phyloP scores from a whole-genome alignment of 2,329 filamentous ascomycete species.

The Diaporthe helianthi region DNA sequence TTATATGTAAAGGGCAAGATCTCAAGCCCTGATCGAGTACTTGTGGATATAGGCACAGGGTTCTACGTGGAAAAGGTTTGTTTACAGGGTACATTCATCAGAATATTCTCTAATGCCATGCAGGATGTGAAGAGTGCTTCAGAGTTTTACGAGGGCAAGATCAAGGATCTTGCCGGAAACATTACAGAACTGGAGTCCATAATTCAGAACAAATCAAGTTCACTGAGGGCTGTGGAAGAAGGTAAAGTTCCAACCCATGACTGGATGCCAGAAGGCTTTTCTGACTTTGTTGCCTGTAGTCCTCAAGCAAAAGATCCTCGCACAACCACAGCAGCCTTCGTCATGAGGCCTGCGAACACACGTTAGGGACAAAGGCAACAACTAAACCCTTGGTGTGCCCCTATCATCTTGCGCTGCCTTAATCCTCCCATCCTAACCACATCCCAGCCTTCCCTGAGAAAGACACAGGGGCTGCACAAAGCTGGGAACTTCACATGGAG shows the following conservation, averaged over 20 bases:
- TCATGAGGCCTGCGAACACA: constrained; percentile 6
- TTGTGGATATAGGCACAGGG: constrained; percentile 93
- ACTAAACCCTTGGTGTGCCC: neutral
- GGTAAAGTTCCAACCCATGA: constrained; percentile 54
- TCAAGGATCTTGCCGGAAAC: constrained; percentile 59
- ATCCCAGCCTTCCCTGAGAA: neutral
- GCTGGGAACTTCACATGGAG: neutral
- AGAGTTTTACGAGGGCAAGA: constrained; percentile 64
- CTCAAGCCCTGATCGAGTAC: constrained; percentile 74
- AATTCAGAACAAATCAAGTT: constrained; percentile 77
- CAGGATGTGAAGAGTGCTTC: constrained; percentile 61
- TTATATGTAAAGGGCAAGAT: constrained; percentile 90
- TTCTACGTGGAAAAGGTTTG: constrained; percentile 91
- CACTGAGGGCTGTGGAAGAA: constrained; percentile 87
- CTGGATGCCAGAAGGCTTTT: neutral
- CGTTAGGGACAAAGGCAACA: neutral
- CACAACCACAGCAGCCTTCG: constrained; percentile 36
- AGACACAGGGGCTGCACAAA: neutral
- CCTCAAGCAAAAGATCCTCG: constrained; percentile 48
- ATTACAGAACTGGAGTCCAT: constrained; percentile 65
- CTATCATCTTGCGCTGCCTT: neutral
- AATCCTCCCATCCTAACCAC: neutral
- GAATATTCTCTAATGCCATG: neutral
- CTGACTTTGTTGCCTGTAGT: constrained; percentile 41
- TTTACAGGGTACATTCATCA: neutral